These are phyloP conservation scores for Microcera coccophila DNA, from an alignment of 2,329 filamentous ascomycete species.

Conservation along the genomic window DNA sequence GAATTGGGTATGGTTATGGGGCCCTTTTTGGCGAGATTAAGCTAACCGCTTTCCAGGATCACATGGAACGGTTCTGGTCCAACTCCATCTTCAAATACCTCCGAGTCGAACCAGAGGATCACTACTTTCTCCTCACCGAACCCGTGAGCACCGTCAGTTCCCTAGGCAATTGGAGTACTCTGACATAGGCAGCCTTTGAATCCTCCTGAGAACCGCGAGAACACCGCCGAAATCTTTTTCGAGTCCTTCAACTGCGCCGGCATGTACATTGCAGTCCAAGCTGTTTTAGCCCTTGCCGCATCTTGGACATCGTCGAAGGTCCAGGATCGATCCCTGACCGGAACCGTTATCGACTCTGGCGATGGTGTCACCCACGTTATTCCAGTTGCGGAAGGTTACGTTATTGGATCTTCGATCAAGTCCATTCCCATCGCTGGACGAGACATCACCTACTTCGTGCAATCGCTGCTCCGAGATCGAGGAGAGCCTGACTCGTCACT, in stretches of 20 bases:
- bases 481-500: conserved; percentile 95
- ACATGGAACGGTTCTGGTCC: conserved; percentile 99
- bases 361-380: conserved; percentile 99
- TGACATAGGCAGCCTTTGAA: conserved; percentile 70
- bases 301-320: conserved; percentile 99
- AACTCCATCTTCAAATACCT: conserved; percentile 99
- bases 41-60: conserved; percentile 60
- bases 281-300: conserved; percentile 89
- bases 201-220: conserved; percentile 97
- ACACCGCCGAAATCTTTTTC: conserved; percentile 99
- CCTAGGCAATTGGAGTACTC: conserved; percentile 9
- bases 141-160: conserved; percentile 59
- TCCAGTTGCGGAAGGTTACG: conserved; percentile 95
- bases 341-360: conserved; percentile 97
- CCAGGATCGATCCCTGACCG: conserved; percentile 89
- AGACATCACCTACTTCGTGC: conserved; percentile 98
- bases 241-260: conserved; percentile 99
- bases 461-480: conserved; percentile 90
- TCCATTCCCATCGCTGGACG: conserved; percentile 96
- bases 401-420: conserved; percentile 98
- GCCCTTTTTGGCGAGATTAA: background rate
- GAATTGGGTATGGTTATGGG: conserved; percentile 73
- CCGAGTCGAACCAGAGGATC: conserved; percentile 95
- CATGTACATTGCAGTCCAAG: conserved; percentile 97
- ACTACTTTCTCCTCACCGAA: conserved; percentile 96